These are phyloP conservation scores for Clarireedia monteithiana DNA, from an alignment of 2,329 filamentous ascomycete genomes.

Conservation along the genomic window DNA sequence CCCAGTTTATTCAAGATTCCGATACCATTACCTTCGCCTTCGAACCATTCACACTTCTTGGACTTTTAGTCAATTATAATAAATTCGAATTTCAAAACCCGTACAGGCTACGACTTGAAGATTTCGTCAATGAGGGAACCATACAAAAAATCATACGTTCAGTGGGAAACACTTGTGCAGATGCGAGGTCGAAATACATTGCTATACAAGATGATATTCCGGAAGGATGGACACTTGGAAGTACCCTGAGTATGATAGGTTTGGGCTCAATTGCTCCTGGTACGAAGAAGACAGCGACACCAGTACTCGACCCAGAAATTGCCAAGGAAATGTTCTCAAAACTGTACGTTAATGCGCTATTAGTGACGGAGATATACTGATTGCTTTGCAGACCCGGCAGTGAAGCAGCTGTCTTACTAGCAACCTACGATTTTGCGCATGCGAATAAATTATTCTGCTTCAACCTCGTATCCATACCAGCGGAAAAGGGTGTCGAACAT, in stretches of 20 bases:
- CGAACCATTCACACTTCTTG: conserved; percentile 74
- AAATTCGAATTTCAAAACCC: conserved; percentile 99
- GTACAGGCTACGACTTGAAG: conserved; percentile 82
- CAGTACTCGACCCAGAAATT: conserved; percentile 66
- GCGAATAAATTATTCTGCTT: conserved; percentile 94
- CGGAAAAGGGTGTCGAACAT: conserved; percentile 59
- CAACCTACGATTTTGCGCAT: conserved; percentile 87
- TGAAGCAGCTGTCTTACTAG: conserved; percentile 72
- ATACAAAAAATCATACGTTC: conserved; percentile 76
- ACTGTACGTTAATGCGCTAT: conserved; percentile 48
- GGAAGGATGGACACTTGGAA: conserved; percentile 79
- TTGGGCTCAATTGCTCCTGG: conserved; percentile 68
- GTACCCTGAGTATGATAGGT: conserved; percentile 76
- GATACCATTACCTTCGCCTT: conserved; percentile 56
- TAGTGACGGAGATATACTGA: conserved; percentile 13
- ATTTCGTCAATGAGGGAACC: conserved; percentile 87
- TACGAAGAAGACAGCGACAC: conserved; percentile 53
- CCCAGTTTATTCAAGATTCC: conserved; percentile 72
- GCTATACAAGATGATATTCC: conserved; percentile 84
- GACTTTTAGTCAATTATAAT: conserved; percentile 93
- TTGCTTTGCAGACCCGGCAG: conserved; percentile 56
- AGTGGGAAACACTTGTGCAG: conserved; percentile 64
- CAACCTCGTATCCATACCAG: conserved; percentile 60
- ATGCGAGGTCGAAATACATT: conserved; percentile 67
- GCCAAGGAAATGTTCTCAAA: conserved; percentile 73